phyloP scores from a whole-genome alignment of 2,329 filamentous ascomycete species.

The Scopulariopsis brevicaulis region DNA sequence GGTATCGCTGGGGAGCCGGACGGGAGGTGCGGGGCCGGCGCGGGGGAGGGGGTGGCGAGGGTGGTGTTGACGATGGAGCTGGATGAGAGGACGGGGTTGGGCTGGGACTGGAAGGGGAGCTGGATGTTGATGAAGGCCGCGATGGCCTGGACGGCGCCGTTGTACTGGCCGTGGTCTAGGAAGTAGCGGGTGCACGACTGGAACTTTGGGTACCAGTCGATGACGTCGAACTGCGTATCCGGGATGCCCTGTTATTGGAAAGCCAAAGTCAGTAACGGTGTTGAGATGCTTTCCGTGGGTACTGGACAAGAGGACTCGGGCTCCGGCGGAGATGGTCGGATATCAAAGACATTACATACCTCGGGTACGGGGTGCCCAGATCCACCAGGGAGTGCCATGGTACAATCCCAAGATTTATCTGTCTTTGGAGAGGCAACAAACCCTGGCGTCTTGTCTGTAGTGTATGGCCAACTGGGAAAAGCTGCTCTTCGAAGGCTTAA shows the following conservation, averaged over 20 bases:
- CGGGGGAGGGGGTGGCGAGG: constrained; percentile 8
- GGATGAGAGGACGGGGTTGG: constrained; percentile 27
- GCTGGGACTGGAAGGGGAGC: constrained; percentile 67
- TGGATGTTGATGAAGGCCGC: constrained; percentile 87
- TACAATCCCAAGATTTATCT: background rate
- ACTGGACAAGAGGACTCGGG: background rate
- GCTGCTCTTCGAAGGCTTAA: too few relatives aligned
- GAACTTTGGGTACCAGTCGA: constrained; percentile 88
- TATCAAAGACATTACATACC: background rate
- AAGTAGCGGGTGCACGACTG: constrained; percentile 87
- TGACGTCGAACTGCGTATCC: constrained; percentile 47
- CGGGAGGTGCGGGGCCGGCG: constrained; percentile 4
- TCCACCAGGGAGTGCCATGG: background rate
- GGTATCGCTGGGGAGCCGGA: background rate
- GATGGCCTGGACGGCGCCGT: constrained; percentile 70
- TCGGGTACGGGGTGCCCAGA: background rate
- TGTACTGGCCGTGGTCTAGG: constrained; percentile 81
- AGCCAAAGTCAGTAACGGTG: background rate
- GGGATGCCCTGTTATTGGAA: background rate
- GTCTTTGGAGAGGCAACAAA: background rate
- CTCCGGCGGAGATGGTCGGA: background rate
- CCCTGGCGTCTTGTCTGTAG: background rate
- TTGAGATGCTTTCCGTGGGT: too few relatives aligned
- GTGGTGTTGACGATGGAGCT: constrained; percentile 19
- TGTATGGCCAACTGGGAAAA: background rate